phyloP scores from a whole-genome alignment of 805 yeast species.

The Cyberlindnera mrakii region DNA sequence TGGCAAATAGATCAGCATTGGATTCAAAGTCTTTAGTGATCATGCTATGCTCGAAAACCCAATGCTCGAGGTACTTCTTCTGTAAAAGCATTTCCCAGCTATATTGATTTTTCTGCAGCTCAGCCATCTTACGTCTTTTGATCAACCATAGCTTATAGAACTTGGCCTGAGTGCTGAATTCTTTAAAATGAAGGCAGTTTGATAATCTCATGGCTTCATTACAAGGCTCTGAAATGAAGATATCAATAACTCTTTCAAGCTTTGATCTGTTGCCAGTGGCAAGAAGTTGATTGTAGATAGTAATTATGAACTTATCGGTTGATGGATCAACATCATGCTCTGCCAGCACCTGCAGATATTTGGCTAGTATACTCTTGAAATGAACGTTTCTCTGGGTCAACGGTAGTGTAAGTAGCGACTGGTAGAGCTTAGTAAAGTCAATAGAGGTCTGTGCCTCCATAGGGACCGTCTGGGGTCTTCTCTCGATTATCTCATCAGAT shows the following conservation, averaged over 20 bases:
- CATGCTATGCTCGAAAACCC: slow-evolving; percentile 9
- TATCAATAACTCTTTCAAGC: slow-evolving; percentile 13
- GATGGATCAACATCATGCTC: slow-evolving; percentile 14
- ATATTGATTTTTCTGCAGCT: slow-evolving; percentile 10
- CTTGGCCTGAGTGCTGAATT: slow-evolving; percentile 1
- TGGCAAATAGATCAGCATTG: slow-evolving; percentile 16
- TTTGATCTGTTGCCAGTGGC: slow-evolving; percentile 4
- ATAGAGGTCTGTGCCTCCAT: slow-evolving; percentile 1
- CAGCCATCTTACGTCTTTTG: slow-evolving; percentile 13
- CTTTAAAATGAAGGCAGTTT: slow-evolving; percentile 13
- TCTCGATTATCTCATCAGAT: slow-evolving; percentile 1
- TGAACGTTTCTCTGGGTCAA: slow-evolving; percentile 3
- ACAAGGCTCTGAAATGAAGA: slow-evolving; percentile 16
- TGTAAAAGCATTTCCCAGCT: slow-evolving; percentile 14
- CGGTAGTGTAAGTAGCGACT: slow-evolving; percentile 8
- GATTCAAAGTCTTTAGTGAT: slow-evolving; percentile 14
- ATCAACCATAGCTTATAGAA: slow-evolving; percentile 17
- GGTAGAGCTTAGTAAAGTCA: slow-evolving; percentile 9
- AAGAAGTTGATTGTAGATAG: slow-evolving; percentile 18
- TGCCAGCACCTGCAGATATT: slow-evolving; percentile 11
- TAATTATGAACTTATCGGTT: slow-evolving; percentile 17
- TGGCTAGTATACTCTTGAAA: slow-evolving; percentile 15
- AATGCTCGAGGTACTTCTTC: slow-evolving; percentile 11
- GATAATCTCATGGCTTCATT: slow-evolving; percentile 23
- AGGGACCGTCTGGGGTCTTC: slow-evolving; percentile 3